Evolutionary conservation across 163 green algal genomes (phyloP).

Genomic region (Smithsoniella earleae): DNA sequence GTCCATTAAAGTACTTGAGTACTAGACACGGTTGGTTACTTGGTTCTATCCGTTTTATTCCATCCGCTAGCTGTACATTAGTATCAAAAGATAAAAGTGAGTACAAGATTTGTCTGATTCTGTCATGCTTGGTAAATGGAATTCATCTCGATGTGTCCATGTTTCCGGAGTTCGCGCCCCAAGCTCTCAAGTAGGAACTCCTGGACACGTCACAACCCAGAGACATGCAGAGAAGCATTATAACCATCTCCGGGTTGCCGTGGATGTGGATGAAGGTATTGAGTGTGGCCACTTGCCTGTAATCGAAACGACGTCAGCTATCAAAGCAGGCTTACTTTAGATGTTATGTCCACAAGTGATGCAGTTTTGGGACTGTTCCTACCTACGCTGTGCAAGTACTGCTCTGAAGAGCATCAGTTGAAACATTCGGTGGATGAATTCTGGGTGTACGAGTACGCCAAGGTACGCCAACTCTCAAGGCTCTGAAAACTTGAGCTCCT

Average conservation of each 20-base stretch:
- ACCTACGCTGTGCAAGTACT: constrained; percentile 71
- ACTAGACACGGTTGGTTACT: too few species aligned
- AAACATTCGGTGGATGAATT: constrained; percentile 70
- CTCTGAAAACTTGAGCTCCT: not conserved
- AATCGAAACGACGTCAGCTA: not conserved
- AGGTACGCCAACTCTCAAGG: constrained; percentile 43
- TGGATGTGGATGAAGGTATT: constrained; percentile 62
- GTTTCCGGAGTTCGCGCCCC: too few species aligned
- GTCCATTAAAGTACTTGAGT: too few species aligned
- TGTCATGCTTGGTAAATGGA: not conserved
- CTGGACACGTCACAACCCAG: not conserved
- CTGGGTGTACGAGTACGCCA: constrained; percentile 80
- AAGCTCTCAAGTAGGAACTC: not conserved
- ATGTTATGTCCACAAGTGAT: not conserved
- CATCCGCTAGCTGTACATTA: too few species aligned
- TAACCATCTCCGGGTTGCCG: constrained; percentile 42
- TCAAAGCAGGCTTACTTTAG: not conserved
- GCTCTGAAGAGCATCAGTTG: constrained; percentile 62
- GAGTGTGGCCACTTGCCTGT: not conserved
- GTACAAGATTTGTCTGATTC: not conserved
- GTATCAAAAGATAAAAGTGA: not conserved
- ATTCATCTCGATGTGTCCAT: too few species aligned
- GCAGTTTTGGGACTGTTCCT: constrained; percentile 83
- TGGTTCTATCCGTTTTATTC: too few species aligned
- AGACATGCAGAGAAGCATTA: too few species aligned